Percentiles rank a stretch among this genome's conserved stretches.
Conservation (phyloP, 495 filamentous ascomycete species). For the Podospora anserina region DNA sequence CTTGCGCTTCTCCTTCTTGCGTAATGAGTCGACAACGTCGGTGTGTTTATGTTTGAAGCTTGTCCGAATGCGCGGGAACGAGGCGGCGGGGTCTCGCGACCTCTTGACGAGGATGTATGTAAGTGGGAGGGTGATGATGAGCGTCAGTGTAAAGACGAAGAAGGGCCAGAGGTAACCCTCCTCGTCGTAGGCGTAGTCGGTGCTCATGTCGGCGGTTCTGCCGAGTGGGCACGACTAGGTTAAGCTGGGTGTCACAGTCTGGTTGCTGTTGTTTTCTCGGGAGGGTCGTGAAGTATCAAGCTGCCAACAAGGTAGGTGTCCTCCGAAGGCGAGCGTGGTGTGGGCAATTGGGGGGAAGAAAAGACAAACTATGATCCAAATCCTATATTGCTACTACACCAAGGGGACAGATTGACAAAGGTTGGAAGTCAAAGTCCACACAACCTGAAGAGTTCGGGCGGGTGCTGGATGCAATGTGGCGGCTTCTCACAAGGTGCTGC, state of each 20-base stretch:
- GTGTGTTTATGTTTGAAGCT: conserved; percentile 77
- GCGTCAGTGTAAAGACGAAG: conserved; percentile 88
- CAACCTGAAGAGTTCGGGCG: neutral
- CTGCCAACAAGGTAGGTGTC: neutral
- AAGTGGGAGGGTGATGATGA: conserved; percentile 83
- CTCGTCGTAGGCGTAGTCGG: conserved; percentile 97
- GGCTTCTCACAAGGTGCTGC: conserved; percentile 21
- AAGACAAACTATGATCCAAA: neutral
- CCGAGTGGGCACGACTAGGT: conserved; percentile 9
- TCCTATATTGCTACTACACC: neutral
- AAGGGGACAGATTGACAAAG: conserved; percentile 12
- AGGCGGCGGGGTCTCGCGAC: conserved; percentile 62
- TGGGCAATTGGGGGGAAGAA: neutral
- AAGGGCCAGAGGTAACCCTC: conserved; percentile 98
- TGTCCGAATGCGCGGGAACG: conserved; percentile 54
- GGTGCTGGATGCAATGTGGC: conserved; percentile 31
- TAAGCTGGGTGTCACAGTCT: neutral
- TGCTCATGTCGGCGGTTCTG: conserved; percentile 66
- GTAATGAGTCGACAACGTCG: conserved; percentile 78
- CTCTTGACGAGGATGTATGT: conserved; percentile 81
- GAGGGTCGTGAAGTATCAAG: too few relatives aligned
- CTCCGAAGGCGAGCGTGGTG: neutral
- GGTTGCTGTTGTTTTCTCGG: neutral
- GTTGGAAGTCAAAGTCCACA: conserved; percentile 6
- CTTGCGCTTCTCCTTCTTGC: conserved; percentile 83